These are phyloP conservation scores for Torulaspora microellipsoides DNA, from an alignment of 805 yeast species.

Conservation along the genomic window DNA sequence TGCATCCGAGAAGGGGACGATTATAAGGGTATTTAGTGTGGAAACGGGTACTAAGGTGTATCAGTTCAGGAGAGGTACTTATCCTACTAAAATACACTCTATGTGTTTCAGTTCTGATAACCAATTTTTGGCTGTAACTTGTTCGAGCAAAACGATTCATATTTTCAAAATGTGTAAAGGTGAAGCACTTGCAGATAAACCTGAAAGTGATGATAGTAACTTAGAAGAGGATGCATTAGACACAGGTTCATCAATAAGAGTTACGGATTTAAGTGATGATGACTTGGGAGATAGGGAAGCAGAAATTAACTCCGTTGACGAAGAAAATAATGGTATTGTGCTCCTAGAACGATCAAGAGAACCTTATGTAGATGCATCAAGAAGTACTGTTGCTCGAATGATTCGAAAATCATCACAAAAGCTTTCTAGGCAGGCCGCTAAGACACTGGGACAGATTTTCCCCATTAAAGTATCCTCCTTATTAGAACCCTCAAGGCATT, in stretches of 20 bases:
- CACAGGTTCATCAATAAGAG: conserved; percentile 9
- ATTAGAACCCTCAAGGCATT: conserved; percentile 85
- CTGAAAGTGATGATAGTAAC: conserved; percentile 38
- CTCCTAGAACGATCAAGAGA: conserved; percentile 35
- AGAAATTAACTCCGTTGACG: conserved; percentile 10
- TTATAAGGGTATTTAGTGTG: conserved; percentile 62
- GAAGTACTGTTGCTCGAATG: conserved; percentile 70
- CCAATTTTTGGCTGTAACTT: conserved; percentile 70
- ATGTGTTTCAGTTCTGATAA: conserved; percentile 70
- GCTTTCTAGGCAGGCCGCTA: conserved; percentile 77
- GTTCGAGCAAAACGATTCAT: conserved; percentile 90
- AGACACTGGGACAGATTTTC: conserved; percentile 79
- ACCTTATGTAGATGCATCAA: conserved; percentile 65
- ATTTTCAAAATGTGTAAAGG: conserved; percentile 60
- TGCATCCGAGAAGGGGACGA: conserved; percentile 74
- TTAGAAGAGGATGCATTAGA: conserved; percentile 30
- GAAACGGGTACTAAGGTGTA: conserved; percentile 57
- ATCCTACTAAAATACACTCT: conserved; percentile 74
- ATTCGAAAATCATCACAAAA: conserved; percentile 74
- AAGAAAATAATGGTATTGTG: conserved; percentile 13
- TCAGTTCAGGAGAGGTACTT: conserved; percentile 78
- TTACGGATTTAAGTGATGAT: conserved; percentile 17
- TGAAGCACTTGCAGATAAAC: conserved; percentile 10
- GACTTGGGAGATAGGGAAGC: conserved; percentile 28
- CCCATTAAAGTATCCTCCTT: conserved; percentile 75